phyloP scores from a whole-genome alignment of 805 yeast genomes.

The Candida chilensis region DNA sequence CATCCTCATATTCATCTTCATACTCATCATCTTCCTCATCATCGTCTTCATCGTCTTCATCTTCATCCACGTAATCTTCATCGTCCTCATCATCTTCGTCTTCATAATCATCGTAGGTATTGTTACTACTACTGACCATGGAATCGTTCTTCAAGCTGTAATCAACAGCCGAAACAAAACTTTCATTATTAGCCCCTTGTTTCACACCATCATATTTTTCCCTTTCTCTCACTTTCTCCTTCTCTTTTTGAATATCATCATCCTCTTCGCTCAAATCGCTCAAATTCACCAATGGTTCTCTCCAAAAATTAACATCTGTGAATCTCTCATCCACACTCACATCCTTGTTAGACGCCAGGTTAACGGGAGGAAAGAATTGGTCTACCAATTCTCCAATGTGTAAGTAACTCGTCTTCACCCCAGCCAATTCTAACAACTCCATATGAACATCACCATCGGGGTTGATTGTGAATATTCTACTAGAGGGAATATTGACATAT shows the following conservation, averaged over 20 bases:
- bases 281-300: slow-evolving; percentile 54
- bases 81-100: not conserved
- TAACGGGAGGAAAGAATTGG: slow-evolving; percentile 91
- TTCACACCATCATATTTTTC: no score
- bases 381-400: slow-evolving; percentile 91
- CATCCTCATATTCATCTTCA: not conserved
- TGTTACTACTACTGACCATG: not conserved
- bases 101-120: not conserved
- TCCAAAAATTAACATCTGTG: slow-evolving; percentile 89
- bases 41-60: not conserved
- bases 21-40: not conserved
- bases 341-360: slow-evolving; percentile 6
- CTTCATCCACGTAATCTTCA: not conserved
- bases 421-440: slow-evolving; percentile 92
- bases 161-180: no score
- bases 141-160: not conserved
- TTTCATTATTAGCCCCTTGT: no score
- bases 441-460: slow-evolving; percentile 96
- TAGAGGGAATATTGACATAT: slow-evolving; percentile 88
- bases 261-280: slow-evolving; percentile 9
- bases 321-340: slow-evolving; percentile 48
- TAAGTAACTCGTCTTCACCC: slow-evolving; percentile 80
- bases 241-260: slow-evolving; percentile 32
- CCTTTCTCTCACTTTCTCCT: no score
- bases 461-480: slow-evolving; percentile 90